Evolutionary conservation across 2,329 filamentous ascomycete genomes (phyloP).

Genomic region (Blastomyces emzantsi): DNA sequence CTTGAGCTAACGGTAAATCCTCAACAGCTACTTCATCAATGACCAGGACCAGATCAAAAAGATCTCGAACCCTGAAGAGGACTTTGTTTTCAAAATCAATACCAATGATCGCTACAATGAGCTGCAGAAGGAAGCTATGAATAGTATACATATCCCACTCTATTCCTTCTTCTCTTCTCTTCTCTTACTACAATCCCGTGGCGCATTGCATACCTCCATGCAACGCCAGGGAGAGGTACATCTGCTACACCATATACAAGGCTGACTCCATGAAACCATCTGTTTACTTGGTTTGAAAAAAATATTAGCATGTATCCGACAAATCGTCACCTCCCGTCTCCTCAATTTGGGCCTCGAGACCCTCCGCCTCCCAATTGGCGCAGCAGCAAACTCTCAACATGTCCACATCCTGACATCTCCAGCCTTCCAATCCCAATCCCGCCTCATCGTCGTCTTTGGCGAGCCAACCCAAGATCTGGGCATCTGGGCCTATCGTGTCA

Average conservation of each 20-base stretch:
- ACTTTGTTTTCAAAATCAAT: constrained; percentile 66
- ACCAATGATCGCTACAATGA: constrained; percentile 70
- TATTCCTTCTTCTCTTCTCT: neutral
- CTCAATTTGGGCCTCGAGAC: constrained; percentile 50
- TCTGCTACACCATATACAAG: neutral
- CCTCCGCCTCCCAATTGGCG: constrained; percentile 52
- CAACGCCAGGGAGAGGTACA: neutral
- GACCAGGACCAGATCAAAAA: constrained; percentile 64
- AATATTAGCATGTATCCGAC: constrained; percentile 50
- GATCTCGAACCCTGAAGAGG: constrained; percentile 56
- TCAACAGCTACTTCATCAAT: constrained; percentile 67
- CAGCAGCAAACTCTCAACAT: constrained; percentile 44
- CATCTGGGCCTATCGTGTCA: constrained; percentile 60
- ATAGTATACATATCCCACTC: constrained; percentile 43
- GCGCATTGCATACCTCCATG: neutral
- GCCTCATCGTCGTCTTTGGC: constrained; percentile 66
- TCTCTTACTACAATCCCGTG: neutral
- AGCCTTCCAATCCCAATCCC: constrained; percentile 48
- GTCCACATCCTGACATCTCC: constrained; percentile 59
- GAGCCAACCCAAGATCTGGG: constrained; percentile 64
- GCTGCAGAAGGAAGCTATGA: constrained; percentile 63
- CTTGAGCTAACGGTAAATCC: neutral
- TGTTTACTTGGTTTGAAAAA: neutral
- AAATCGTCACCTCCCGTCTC: constrained; percentile 55
- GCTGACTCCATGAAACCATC: neutral